A percentile compares a stretch with the other conserved stretches of the same genome.
phyloP scores from a whole-genome alignment of 352 stramenopile species.

The Pythium myriotylum region DNA sequence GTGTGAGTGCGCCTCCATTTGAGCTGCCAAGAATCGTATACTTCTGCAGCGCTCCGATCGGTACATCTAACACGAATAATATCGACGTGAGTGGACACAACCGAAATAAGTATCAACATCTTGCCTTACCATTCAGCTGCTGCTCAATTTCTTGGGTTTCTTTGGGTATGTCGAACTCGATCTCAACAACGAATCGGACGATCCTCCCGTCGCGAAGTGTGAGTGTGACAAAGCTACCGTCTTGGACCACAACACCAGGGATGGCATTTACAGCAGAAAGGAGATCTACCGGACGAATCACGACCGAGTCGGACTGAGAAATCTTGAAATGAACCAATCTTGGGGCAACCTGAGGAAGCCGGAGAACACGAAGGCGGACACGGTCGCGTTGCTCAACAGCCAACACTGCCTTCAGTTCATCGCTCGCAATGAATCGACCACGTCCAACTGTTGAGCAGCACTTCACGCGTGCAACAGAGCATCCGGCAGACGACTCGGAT shows the following conservation, averaged over 20 bases:
- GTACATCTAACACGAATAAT: constrained; percentile 38
- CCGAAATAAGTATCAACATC: neutral
- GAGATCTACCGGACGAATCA: neutral
- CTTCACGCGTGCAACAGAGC: constrained; percentile 34
- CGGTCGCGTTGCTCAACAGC: constrained; percentile 15
- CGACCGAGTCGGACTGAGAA: neutral
- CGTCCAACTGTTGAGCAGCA: constrained; percentile 37
- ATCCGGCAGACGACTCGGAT: constrained; percentile 10
- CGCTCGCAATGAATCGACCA: constrained; percentile 43
- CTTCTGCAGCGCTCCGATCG: constrained; percentile 55
- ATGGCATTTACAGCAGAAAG: neutral
- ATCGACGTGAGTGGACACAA: constrained; percentile 4
- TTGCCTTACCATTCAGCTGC: constrained; percentile 48
- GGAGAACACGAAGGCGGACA: constrained; percentile 57
- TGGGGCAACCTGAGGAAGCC: constrained; percentile 35
- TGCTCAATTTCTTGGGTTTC: constrained; percentile 47
- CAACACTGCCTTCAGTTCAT: constrained; percentile 21
- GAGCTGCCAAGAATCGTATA: constrained; percentile 53
- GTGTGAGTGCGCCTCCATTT: constrained; percentile 33
- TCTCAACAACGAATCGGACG: constrained; percentile 26
- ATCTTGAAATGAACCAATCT: constrained; percentile 15
- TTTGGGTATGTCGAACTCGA: constrained; percentile 44
- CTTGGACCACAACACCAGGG: neutral
- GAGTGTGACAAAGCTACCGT: constrained; percentile 14
- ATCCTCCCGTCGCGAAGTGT: constrained; percentile 9